Evolutionary conservation across 2,329 filamentous ascomycete species (phyloP).

Genomic region (Fusarium longipes): DNA sequence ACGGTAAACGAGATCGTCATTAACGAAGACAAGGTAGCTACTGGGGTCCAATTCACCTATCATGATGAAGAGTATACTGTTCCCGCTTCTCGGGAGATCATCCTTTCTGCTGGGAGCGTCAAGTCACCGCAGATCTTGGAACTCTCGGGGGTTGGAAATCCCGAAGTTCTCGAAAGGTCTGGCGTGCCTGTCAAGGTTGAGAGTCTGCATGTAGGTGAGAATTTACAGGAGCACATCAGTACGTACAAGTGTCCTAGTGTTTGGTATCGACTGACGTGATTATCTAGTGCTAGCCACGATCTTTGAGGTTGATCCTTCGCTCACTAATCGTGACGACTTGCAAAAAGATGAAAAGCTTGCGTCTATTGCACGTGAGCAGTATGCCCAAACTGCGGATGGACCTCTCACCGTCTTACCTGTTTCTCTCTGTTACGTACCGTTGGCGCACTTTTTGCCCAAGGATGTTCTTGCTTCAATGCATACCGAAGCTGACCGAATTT

Average conservation of each 20-base stretch:
- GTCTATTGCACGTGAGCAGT: slow-evolving; percentile 51
- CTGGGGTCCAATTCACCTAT: slow-evolving; percentile 51
- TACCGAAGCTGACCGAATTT: slow-evolving; percentile 36
- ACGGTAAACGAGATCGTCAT: slow-evolving; percentile 46
- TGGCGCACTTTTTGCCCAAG: slow-evolving; percentile 49
- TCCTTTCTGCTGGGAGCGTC: slow-evolving; percentile 68
- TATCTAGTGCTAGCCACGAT: slow-evolving; percentile 55
- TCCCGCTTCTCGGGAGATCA: slow-evolving; percentile 61
- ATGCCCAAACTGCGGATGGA: slow-evolving; percentile 47
- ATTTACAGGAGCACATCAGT: slow-evolving; percentile 60
- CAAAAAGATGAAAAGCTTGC: slow-evolving; percentile 44
- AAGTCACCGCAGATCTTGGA: slow-evolving; percentile 70
- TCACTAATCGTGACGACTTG: slow-evolving; percentile 56
- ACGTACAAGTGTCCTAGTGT: not conserved
- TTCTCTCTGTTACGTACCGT: slow-evolving; percentile 57
- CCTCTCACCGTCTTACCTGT: slow-evolving; percentile 55
- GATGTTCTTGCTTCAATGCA: slow-evolving; percentile 39
- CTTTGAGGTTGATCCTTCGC: slow-evolving; percentile 58
- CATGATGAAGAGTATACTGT: slow-evolving; percentile 53
- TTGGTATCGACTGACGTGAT: slow-evolving; percentile 13
- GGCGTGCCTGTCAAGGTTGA: slow-evolving; percentile 54
- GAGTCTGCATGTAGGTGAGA: slow-evolving; percentile 60
- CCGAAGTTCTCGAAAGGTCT: slow-evolving; percentile 51
- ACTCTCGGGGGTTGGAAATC: slow-evolving; percentile 68
- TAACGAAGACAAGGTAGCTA: slow-evolving; percentile 41